Evolutionary conservation across 1,284 basidiomycete genomes (phyloP).

Genomic region (Farysia itapuensis): DNA sequence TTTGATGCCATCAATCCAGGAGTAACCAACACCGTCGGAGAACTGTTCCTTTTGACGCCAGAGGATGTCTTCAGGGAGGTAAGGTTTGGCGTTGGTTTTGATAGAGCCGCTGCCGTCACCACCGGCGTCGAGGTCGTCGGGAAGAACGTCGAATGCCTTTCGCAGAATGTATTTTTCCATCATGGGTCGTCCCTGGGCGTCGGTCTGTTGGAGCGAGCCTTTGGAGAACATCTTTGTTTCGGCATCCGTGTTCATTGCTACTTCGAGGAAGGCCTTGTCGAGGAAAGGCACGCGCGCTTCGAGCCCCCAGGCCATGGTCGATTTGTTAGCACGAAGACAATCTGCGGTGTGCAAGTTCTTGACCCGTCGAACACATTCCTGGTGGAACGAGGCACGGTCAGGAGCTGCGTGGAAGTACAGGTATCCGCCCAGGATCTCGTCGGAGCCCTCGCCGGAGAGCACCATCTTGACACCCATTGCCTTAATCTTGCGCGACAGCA

Average conservation of each 20-base stretch:
- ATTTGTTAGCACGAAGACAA: constrained; percentile 98
- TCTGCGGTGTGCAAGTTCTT: constrained; percentile 98
- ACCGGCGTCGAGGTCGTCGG: constrained; percentile 72
- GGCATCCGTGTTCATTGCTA: constrained; percentile 86
- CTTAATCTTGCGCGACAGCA: constrained; percentile 97
- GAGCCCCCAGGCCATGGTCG: constrained; percentile 99
- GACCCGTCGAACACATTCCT: constrained; percentile 90
- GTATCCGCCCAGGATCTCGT: constrained; percentile 98
- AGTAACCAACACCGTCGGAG: constrained; percentile 98
- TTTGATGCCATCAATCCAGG: constrained; percentile 99
- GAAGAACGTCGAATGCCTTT: constrained; percentile 86
- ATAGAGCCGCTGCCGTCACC: constrained; percentile 17
- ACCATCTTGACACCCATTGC: constrained; percentile 99
- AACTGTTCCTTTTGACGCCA: constrained; percentile 99
- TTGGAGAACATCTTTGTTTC: constrained; percentile 89
- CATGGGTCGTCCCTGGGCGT: constrained; percentile 62
- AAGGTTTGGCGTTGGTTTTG: constrained; percentile 64
- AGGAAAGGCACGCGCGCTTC: constrained; percentile 99
- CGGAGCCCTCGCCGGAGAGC: constrained; percentile 92
- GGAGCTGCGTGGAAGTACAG: constrained; percentile 99
- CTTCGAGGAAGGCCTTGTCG: constrained; percentile 93
- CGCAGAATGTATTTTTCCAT: constrained; percentile 81
- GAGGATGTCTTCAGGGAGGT: constrained; percentile 88
- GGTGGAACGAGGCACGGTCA: constrained; percentile 83
- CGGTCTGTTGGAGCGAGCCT: constrained; percentile 73